Evolutionary conservation across 345 rosid genomes (phyloP).

Genomic region (Populus simonii): DNA sequence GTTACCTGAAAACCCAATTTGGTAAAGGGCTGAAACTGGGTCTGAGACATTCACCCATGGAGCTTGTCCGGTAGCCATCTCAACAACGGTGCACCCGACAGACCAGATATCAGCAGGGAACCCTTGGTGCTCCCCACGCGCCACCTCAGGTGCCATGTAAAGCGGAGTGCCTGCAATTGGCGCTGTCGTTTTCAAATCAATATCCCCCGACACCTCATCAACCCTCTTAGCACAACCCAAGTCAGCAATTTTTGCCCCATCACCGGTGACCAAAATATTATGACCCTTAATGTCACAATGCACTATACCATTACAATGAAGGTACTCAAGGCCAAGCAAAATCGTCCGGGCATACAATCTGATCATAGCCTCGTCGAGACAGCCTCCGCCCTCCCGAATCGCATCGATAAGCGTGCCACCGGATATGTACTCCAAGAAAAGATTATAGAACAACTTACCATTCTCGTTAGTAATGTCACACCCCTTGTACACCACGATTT

Average conservation of each 20-base stretch:
- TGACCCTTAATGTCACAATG: constrained; percentile 77
- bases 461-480: constrained; percentile 44
- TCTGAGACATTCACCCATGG: constrained; percentile 40
- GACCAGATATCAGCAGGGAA: constrained; percentile 62
- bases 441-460: constrained; percentile 50
- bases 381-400: constrained; percentile 35
- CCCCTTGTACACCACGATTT: constrained; percentile 66
- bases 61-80: constrained; percentile 52
- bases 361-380: constrained; percentile 40
- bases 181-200: neutral
- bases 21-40: constrained; percentile 43
- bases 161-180: constrained; percentile 46
- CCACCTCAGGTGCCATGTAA: constrained; percentile 73
- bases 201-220: neutral
- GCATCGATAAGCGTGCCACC: constrained; percentile 55
- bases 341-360: constrained; percentile 44
- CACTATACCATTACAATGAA: constrained; percentile 55
- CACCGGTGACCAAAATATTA: constrained; percentile 40
- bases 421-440: constrained; percentile 65
- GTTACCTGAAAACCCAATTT: constrained; percentile 44
- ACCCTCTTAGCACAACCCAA: constrained; percentile 53
- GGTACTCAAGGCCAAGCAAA: constrained; percentile 45
- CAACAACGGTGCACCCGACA: constrained; percentile 53
- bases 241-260: constrained; percentile 54
- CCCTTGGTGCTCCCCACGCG: constrained; percentile 51